Conservation (phyloP, 176 grass and related monocot species). For the Lolium rigidum region DNA sequence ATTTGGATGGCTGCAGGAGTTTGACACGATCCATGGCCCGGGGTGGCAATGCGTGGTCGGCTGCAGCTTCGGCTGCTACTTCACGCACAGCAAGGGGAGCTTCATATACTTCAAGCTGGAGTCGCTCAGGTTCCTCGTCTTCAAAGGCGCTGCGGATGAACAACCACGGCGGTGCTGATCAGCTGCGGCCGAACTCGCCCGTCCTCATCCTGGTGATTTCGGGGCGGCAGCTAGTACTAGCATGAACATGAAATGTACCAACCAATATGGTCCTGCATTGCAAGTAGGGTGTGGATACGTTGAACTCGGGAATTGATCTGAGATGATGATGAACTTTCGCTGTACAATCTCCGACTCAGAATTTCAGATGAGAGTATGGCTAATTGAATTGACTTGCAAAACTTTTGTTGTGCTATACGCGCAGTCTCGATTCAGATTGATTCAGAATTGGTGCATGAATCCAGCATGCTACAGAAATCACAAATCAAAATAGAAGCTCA, state of each 20-base stretch:
- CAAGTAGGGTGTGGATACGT: not conserved
- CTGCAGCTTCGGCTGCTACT: constrained; percentile 92
- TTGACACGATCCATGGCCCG: constrained; percentile 72
- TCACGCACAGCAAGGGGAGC: constrained; percentile 84
- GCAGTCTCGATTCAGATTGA: not conserved
- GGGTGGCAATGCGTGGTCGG: constrained; percentile 99
- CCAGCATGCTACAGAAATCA: not conserved
- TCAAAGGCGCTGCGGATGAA: constrained; percentile 59
- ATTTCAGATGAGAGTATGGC: not conserved
- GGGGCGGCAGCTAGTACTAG: not conserved
- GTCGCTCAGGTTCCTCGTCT: constrained; percentile 88
- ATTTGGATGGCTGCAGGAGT: constrained; percentile 60
- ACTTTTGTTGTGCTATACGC: not conserved
- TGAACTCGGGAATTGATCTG: not conserved
- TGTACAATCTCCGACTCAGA: not conserved
- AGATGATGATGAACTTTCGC: not conserved
- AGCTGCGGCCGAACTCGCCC: not conserved
- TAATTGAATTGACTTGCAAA: not conserved
- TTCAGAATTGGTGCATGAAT: not conserved
- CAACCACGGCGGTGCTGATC: not conserved
- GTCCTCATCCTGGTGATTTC: not conserved
- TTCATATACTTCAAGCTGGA: constrained; percentile 94
- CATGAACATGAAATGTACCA: not conserved
- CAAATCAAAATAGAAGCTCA: not conserved
- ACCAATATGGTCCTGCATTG: not conserved